Evolutionary conservation across 805 yeast genomes (phyloP).

Genomic region (Kluyveromyces lactis): DNA sequence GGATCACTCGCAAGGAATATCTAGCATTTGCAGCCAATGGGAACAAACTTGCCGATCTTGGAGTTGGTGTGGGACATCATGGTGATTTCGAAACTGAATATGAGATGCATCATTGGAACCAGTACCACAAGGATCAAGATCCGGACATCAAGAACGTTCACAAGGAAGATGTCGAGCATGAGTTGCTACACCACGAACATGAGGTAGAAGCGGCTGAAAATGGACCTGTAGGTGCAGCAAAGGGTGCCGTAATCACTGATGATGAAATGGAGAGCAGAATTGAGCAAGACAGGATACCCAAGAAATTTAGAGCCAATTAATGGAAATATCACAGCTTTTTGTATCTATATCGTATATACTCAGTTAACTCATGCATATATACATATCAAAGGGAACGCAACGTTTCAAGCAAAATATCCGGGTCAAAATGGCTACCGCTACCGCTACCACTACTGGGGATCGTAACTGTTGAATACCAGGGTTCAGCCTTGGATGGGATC

Average conservation of each 20-base stretch:
- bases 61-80: slow-evolving; percentile 91
- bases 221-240: slow-evolving; percentile 29
- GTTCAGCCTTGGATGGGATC: too few relatives aligned
- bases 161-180: slow-evolving; percentile 84
- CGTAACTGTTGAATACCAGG: too few relatives aligned
- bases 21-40: slow-evolving; percentile 49
- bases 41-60: slow-evolving; percentile 80
- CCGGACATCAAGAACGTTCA: slow-evolving; percentile 78
- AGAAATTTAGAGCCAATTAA: slow-evolving; percentile 22
- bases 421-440: background rate
- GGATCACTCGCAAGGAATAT: slow-evolving; percentile 64
- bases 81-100: slow-evolving; percentile 89
- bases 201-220: slow-evolving; percentile 57
- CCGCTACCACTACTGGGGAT: too few relatives aligned
- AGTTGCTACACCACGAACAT: slow-evolving; percentile 74
- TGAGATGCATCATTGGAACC: slow-evolving; percentile 90
- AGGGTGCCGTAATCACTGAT: slow-evolving; percentile 31
- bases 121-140: slow-evolving; percentile 66
- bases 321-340: too few relatives aligned
- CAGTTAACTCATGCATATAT: too few relatives aligned
- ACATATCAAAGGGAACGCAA: background rate
- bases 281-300: slow-evolving; percentile 31
- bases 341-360: too few relatives aligned
- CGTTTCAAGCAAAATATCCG: background rate
- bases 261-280: slow-evolving; percentile 35